Evolutionary conservation across 306 rosid species (phyloP).

Genomic region (Lathyrus sativus): DNA sequence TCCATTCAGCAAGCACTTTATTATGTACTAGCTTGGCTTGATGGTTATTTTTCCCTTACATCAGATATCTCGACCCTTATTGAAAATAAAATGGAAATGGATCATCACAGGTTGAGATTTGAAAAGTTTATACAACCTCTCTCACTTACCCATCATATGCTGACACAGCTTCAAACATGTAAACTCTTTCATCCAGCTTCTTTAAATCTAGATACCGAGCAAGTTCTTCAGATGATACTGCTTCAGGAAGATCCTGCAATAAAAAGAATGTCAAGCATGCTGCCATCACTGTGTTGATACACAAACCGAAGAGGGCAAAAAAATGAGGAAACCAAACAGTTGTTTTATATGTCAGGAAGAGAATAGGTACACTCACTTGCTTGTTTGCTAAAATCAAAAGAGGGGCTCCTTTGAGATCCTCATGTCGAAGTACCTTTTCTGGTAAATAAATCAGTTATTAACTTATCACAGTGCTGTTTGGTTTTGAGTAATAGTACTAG

Average conservation of each 20-base stretch:
- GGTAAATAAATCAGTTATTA: conserved; percentile 47
- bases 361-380: conserved; percentile 62
- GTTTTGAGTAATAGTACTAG: neutral
- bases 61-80: conserved; percentile 23
- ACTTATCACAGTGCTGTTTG: conserved; percentile 32
- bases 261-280: conserved; percentile 28
- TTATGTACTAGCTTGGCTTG: neutral
- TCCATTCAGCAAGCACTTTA: neutral
- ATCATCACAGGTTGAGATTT: conserved; percentile 26
- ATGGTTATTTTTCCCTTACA: conserved; percentile 22
- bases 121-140: conserved; percentile 29
- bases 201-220: conserved; percentile 88
- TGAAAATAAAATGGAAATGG: conserved; percentile 34
- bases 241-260: conserved; percentile 81
- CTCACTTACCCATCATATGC: conserved; percentile 83
- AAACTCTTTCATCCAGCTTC: conserved; percentile 93
- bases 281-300: conserved; percentile 3
- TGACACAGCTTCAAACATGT: conserved; percentile 94
- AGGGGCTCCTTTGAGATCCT: conserved; percentile 98
- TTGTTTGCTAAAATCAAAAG: conserved; percentile 91
- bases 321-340: conserved; percentile 12
- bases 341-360: conserved; percentile 10
- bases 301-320: conserved; percentile 3
- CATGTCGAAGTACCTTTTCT: conserved; percentile 94
- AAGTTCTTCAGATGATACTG: conserved; percentile 83